Base-by-base conservation (phyloP, 345 rosid species). In the Rhizophora mangle region DNA sequence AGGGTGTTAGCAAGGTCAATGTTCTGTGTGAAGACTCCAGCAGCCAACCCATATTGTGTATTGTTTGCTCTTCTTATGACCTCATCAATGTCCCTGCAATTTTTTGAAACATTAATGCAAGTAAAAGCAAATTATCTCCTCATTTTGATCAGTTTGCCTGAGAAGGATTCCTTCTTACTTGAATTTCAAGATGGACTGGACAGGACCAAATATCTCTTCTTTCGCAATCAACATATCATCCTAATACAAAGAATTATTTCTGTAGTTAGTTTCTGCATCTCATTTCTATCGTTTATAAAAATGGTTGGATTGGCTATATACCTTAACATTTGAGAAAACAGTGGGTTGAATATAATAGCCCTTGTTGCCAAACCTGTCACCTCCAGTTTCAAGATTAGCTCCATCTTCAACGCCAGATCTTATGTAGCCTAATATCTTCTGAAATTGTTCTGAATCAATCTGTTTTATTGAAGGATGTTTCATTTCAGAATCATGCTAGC, bases 161-260 rank as follows among this genome's bases (percentile, higher is more conserved):
- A 51, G 6, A 21, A 43, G 29, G 65, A 29, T 57, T 18, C 29
- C 61, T 70, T 59, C 89, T 86, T 78, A 91, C 98, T 82, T 94
- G 92, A 83, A 94, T 72, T 94, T 94, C 67, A 85, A 79, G 77
- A 94, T 91, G 67, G 96, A 74, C 79, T 91, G 98, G 58, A 94
- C 96, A 0, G 98, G 98, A 22, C 98, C 98, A 26, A 94, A 94
- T 60, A 94, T 94, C 87, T 91, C 98, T 1, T 94, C 98, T 69
- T 72, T 79, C 0, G 96, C 98, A 36, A 94, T 94, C 81, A 83
- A 67, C 98, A 94, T 94, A 60, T 91, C 91, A 52, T 94, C 98
- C 98, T 94, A 73, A 57, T 55, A 21, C 20, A 71, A 46, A 57
- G 61, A 27, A 21, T 24, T 15, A 29, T 36, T 21, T 1, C 1